Percentiles rank a stretch among this genome's conserved stretches.
These are phyloP conservation scores for Cucurbitaria berberidis DNA, from an alignment of 2,329 filamentous ascomycete genomes.

Conservation along the genomic window DNA sequence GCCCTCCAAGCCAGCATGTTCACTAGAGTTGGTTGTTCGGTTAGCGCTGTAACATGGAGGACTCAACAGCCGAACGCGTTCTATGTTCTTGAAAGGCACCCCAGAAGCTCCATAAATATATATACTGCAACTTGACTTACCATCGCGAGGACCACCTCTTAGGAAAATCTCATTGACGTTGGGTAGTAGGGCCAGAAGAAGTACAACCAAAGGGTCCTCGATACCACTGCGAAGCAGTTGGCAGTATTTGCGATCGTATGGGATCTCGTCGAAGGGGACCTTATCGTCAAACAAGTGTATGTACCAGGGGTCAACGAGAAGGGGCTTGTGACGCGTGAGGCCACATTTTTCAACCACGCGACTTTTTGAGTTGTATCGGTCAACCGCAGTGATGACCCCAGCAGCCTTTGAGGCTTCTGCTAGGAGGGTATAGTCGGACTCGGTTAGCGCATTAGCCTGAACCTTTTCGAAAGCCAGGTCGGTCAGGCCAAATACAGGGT, in stretches of 20 bases:
- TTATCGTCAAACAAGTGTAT: background rate
- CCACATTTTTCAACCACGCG: background rate
- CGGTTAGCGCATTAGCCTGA: background rate
- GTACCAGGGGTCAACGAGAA: background rate
- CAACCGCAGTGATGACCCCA: conserved; percentile 10
- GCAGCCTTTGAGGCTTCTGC: conserved; percentile 11
- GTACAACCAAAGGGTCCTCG: background rate
- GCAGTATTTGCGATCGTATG: conserved; percentile 12
- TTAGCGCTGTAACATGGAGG: background rate
- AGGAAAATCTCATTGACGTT: background rate
- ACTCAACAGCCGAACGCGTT: too few relatives aligned
- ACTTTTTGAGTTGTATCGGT: conserved; percentile 9
- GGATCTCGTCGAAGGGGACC: background rate
- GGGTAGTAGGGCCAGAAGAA: background rate
- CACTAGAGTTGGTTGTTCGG: background rate
- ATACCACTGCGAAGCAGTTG: conserved; percentile 2
- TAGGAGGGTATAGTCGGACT: background rate
- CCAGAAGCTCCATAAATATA: too few relatives aligned
- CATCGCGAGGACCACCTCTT: background rate
- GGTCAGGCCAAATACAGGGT: background rate
- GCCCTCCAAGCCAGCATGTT: background rate
- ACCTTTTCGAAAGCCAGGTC: background rate
- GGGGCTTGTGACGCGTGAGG: background rate
- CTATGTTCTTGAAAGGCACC: too few relatives aligned
- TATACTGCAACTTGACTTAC: too few relatives aligned